Conservation (phyloP, 176 grass and related monocot genomes). For the Oryza brachyantha region DNA sequence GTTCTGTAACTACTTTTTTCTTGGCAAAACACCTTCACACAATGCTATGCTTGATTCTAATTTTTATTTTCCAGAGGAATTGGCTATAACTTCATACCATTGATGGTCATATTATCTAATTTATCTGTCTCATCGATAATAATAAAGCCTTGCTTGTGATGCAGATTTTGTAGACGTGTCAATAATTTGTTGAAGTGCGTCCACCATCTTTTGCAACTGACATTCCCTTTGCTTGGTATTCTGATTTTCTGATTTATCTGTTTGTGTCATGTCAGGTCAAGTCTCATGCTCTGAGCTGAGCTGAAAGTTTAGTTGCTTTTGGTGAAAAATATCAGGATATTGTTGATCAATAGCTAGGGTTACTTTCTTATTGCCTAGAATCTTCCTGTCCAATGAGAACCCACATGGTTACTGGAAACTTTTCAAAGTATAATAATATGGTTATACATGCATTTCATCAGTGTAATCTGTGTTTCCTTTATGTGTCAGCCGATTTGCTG, state of each 20-base stretch:
- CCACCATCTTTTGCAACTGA: not conserved
- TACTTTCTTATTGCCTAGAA: slow-evolving; percentile 16
- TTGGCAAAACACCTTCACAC: not conserved
- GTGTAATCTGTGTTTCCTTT: slow-evolving; percentile 27
- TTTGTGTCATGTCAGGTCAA: not conserved
- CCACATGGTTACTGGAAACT: slow-evolving; percentile 2
- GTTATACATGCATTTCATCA: not conserved
- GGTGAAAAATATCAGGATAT: slow-evolving; percentile 15
- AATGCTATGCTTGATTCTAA: not conserved
- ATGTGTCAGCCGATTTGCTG: slow-evolving; percentile 19
- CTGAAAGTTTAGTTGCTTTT: slow-evolving; percentile 7
- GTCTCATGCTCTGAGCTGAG: not conserved
- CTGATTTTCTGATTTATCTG: not conserved
- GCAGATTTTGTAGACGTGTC: not conserved
- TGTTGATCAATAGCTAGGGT: slow-evolving; percentile 9
- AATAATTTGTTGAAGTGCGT: slow-evolving; percentile 4
- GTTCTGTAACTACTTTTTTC: not conserved
- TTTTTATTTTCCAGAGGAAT: not conserved
- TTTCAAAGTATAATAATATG: slow-evolving; percentile 11
- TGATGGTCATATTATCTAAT: not conserved
- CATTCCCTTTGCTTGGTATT: not conserved
- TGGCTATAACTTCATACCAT: not conserved
- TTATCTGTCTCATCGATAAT: not conserved
- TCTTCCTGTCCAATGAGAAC: slow-evolving; percentile 17
- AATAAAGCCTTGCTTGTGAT: not conserved